These are phyloP conservation scores for Claviceps citrina DNA, from an alignment of 2,329 filamentous ascomycete genomes.

Conservation along the genomic window DNA sequence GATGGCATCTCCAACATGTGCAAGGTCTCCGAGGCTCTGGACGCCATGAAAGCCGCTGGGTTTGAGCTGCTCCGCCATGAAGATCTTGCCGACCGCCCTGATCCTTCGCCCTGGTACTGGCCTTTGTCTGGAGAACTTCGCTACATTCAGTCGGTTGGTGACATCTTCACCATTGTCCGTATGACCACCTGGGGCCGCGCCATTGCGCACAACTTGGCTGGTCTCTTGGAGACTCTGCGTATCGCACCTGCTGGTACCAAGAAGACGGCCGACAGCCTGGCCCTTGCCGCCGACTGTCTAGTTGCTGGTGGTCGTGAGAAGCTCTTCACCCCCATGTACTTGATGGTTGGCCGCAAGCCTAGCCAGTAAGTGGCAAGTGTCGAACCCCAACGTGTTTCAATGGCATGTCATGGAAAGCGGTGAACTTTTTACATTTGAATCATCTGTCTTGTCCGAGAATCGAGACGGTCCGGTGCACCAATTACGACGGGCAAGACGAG, in stretches of 20 bases:
- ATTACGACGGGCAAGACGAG: slow-evolving; percentile 1
- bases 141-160: slow-evolving; percentile 65
- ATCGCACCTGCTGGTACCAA: slow-evolving; percentile 71
- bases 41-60: slow-evolving; percentile 73
- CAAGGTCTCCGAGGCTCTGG: slow-evolving; percentile 62
- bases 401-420: not conserved
- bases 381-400: too few species aligned
- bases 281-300: slow-evolving; percentile 64
- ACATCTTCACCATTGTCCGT: slow-evolving; percentile 68
- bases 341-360: slow-evolving; percentile 89
- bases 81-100: slow-evolving; percentile 66
- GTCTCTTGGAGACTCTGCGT: slow-evolving; percentile 56
- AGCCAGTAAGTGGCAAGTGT: slow-evolving; percentile 5
- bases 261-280: slow-evolving; percentile 88
- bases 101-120: slow-evolving; percentile 84
- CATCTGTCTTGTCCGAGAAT: too few species aligned
- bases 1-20: slow-evolving; percentile 98
- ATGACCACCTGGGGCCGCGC: slow-evolving; percentile 78
- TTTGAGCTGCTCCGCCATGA: slow-evolving; percentile 74
- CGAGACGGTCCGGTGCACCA: too few species aligned
- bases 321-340: slow-evolving; percentile 97
- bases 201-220: slow-evolving; percentile 61
- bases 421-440: not conserved
- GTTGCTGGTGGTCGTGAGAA: slow-evolving; percentile 77
- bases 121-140: slow-evolving; percentile 72